Percentiles rank a stretch among this genome's conserved stretches.
Conservation (phyloP, 768 basidiomycete species). For the Trametes cubensis region DNA sequence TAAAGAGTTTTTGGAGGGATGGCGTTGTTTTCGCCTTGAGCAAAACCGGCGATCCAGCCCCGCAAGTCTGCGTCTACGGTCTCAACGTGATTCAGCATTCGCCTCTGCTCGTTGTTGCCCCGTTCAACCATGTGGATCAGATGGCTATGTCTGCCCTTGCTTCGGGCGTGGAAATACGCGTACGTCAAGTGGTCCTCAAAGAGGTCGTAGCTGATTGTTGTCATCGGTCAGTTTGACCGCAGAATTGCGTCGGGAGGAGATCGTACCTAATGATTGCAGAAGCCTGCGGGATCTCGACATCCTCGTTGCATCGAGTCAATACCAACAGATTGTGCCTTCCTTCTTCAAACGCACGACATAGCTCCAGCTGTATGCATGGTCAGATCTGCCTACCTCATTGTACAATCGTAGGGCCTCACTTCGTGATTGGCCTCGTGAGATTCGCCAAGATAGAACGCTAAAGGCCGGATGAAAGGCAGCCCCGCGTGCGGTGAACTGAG, state of each 20-base stretch:
- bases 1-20: conserved; percentile 49
- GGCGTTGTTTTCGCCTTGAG: conserved; percentile 32
- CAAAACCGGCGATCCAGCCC: conserved; percentile 54
- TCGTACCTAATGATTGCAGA: conserved; percentile 65
- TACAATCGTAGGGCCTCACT: background rate
- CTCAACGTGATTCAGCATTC: conserved; percentile 49
- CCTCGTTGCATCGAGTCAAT: conserved; percentile 58
- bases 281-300: conserved; percentile 59
- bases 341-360: conserved; percentile 50
- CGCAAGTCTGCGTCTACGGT: conserved; percentile 44
- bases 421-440: background rate
- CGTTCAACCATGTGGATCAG: conserved; percentile 66
- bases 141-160: conserved; percentile 51
- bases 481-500: background rate
- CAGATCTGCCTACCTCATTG: background rate
- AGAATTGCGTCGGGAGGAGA: background rate
- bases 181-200: conserved; percentile 66
- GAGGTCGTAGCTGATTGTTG: conserved; percentile 52
- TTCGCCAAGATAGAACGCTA: background rate
- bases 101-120: conserved; percentile 57
- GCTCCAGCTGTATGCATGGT: conserved; percentile 43
- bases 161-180: conserved; percentile 53
- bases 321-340: conserved; percentile 70
- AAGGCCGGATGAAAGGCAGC: conserved; percentile 14
- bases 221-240: background rate